phyloP scores from a whole-genome alignment of 192 early-diverging fungal species.

The Coemansia furcata region DNA sequence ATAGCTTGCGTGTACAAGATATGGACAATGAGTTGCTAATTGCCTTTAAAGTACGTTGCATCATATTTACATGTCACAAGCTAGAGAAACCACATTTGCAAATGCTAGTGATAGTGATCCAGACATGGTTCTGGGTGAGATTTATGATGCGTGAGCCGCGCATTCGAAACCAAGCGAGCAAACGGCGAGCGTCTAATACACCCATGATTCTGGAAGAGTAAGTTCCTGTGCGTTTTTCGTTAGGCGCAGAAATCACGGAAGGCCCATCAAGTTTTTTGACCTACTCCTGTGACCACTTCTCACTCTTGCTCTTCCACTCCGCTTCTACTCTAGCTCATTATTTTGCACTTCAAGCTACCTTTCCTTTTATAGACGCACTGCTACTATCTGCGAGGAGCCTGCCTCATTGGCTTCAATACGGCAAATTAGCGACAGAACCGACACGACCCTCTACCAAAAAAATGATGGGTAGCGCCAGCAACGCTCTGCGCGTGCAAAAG shows the following conservation, averaged over 20 bases:
- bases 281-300: neutral
- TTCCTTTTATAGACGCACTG: neutral
- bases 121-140: neutral
- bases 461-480: constrained; percentile 6
- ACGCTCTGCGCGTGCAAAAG: constrained; percentile 5
- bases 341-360: neutral
- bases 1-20: neutral
- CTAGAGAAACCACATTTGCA: neutral
- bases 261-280: neutral
- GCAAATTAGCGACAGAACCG: neutral
- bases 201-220: neutral
- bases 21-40: neutral
- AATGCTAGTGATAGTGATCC: neutral
- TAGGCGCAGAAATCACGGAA: neutral
- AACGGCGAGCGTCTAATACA: neutral
- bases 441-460: neutral
- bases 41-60: neutral
- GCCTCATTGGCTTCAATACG: neutral
- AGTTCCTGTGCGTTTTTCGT: neutral
- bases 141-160: neutral
- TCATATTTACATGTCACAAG: neutral
- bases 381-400: neutral
- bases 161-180: neutral
- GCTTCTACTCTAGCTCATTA: neutral
- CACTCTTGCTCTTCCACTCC: neutral